These are phyloP conservation scores for Sugiyamaella xylanicola DNA, from an alignment of 1,139 yeast genomes.

Conservation along the genomic window DNA sequence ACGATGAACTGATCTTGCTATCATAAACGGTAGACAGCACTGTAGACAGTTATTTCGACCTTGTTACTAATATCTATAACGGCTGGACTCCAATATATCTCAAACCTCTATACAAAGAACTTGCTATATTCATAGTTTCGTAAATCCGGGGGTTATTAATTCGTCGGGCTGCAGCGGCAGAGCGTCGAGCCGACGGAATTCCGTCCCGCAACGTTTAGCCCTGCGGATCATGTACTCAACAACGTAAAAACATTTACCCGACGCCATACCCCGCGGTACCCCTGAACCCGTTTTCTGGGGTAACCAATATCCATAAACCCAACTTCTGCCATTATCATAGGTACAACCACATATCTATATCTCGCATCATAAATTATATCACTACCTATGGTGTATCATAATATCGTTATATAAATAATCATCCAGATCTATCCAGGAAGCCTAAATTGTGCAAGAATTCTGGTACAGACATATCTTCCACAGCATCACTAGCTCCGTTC, in stretches of 20 bases:
- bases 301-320: background rate
- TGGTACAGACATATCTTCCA: slow-evolving; percentile 21
- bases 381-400: background rate
- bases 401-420: slow-evolving; percentile 8
- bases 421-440: slow-evolving; percentile 16
- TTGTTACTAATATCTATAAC: too few relatives aligned
- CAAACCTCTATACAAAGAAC: too few relatives aligned
- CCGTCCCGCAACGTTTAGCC: too few relatives aligned
- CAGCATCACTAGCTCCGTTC: background rate
- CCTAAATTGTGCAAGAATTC: slow-evolving; percentile 26
- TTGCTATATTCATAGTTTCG: too few relatives aligned
- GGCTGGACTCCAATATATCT: too few relatives aligned
- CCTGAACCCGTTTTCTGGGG: background rate
- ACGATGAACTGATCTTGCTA: too few relatives aligned
- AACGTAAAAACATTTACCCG: background rate
- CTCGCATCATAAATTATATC: background rate
- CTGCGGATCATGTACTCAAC: background rate
- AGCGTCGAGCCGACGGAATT: too few relatives aligned
- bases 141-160: too few relatives aligned
- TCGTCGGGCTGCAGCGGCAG: too few relatives aligned
- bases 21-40: background rate
- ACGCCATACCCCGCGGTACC: too few relatives aligned
- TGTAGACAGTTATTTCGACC: too few relatives aligned
- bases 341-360: too few relatives aligned
- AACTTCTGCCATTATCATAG: background rate